Evolutionary conservation across 202 grass and related monocot genomes (phyloP), one percentile per base, ranked within the genome.

Genomic region (Zizania palustris): DNA sequence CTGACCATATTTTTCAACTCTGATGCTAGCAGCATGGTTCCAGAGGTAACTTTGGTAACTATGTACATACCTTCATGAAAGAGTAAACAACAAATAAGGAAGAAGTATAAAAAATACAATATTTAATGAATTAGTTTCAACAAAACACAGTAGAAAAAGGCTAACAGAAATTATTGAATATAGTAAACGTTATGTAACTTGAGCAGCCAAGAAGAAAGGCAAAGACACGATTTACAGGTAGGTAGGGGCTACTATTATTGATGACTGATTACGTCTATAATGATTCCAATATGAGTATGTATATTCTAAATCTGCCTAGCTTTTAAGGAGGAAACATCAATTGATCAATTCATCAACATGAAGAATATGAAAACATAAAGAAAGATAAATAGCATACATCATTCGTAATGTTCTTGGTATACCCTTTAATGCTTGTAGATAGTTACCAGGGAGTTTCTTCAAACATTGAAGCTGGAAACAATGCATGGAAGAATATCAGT

Each of bases 41-140:
- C 95, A 98, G 37, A 98, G 64, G 85, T 92, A 94, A 83, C 95
- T 98, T 88, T 98, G 95, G 71, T 98, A 98, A 79, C 91, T 88
- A 83, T 98, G 95, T 45, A 94, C 87, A 45, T 95, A 98, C 95
- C 95, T 98, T 72, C 20, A 94, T 71, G 63, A 64, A 50, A 90
- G 71, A 35, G 41, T 73, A 19, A 69, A 45, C 15, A 67, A 20
- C 74, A 80, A 16, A 14, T 57, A 71, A 74, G 5, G 73, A 67
- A 49, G 21, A 51, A 68, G 7, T 18, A 55, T 20, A 20, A 68
- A 5, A 82, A 44, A 34, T 9, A 40, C 37, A 35, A 58, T 35
- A 35, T 68, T 61, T 73, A 54, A 55, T 55, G n/a, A 55, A 20
- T 20, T 20, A 19, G n/a, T 20, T 63, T 78, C 8, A 80, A 80